Conservation (phyloP, 2,329 filamentous ascomycete species). For the Hymenoscyphus fraxineus region DNA sequence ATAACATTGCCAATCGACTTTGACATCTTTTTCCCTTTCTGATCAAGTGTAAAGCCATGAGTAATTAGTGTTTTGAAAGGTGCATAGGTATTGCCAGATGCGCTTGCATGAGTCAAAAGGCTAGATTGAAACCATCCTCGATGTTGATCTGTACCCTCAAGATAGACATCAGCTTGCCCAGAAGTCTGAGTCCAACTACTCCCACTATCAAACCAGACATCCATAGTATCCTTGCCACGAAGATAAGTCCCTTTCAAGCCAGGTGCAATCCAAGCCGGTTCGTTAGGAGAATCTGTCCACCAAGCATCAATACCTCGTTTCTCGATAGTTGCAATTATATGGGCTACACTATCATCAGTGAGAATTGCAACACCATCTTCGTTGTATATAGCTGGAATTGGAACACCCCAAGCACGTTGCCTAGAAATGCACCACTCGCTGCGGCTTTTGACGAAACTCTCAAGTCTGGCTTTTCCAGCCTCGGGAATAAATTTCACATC, state of each 20-base stretch:
- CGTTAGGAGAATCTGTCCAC: conserved; percentile 80
- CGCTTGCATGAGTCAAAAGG: conserved; percentile 70
- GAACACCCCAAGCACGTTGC: conserved; percentile 93
- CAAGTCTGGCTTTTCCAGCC: conserved; percentile 67
- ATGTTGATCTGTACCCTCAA: conserved; percentile 94
- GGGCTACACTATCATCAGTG: conserved; percentile 71
- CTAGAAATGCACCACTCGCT: conserved; percentile 98
- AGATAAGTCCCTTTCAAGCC: conserved; percentile 59
- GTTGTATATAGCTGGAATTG: conserved; percentile 86
- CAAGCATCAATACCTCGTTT: conserved; percentile 83
- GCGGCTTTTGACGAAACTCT: conserved; percentile 81
- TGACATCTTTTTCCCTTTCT: conserved; percentile 94
- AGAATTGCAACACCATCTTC: conserved; percentile 71
- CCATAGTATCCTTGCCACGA: conserved; percentile 92
- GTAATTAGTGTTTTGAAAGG: conserved; percentile 91
- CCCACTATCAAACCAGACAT: conserved; percentile 98
- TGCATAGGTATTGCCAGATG: conserved; percentile 43
- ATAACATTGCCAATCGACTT: conserved; percentile 93
- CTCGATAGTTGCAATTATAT: conserved; percentile 77
- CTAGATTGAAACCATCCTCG: conserved; percentile 98
- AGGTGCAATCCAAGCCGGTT: conserved; percentile 71
- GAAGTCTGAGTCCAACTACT: conserved; percentile 75
- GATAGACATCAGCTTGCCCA: conserved; percentile 73
- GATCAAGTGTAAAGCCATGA: conserved; percentile 90
- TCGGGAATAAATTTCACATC: conserved; percentile 76